A percentile compares a stretch with the other conserved stretches of the same genome.
These are phyloP conservation scores for Aureobasidium sp. DNA, from an alignment of 2,329 filamentous ascomycete species.

Conservation along the genomic window DNA sequence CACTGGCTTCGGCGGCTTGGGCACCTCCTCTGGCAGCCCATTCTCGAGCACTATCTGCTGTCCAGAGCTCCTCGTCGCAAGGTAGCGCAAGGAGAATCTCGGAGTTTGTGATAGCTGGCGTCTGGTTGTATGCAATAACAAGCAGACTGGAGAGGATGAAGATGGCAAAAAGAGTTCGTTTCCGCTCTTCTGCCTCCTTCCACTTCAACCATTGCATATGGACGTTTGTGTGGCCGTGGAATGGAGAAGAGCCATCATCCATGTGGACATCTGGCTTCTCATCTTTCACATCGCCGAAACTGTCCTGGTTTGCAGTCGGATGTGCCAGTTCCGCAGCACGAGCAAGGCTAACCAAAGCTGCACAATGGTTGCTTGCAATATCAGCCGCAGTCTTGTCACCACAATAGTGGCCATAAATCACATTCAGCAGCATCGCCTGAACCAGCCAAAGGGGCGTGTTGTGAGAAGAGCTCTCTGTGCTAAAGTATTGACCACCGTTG, in stretches of 20 bases:
- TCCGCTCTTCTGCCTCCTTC: slow-evolving; percentile 83
- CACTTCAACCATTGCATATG: slow-evolving; percentile 73
- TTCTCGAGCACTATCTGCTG: slow-evolving; percentile 69
- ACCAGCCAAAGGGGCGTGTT: slow-evolving; percentile 88
- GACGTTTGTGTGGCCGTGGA: slow-evolving; percentile 4
- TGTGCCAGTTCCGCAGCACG: slow-evolving; percentile 72
- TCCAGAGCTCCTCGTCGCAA: slow-evolving; percentile 86
- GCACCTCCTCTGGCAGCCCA: slow-evolving; percentile 73
- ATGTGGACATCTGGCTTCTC: slow-evolving; percentile 44
- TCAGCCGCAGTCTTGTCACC: slow-evolving; percentile 85
- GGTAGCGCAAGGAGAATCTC: slow-evolving; percentile 84
- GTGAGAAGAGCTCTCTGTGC: slow-evolving; percentile 33
- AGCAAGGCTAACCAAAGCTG: slow-evolving; percentile 81
- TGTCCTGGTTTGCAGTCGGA: slow-evolving; percentile 32
- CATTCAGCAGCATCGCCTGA: slow-evolving; percentile 92
- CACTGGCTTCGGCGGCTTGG: slow-evolving; percentile 58
- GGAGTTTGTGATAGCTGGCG: slow-evolving; percentile 84
- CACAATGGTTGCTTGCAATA: slow-evolving; percentile 86
- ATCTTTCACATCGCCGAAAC: slow-evolving; percentile 9
- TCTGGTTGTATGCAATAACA: slow-evolving; percentile 87
- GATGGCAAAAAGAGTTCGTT: slow-evolving; percentile 83
- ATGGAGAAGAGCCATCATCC: slow-evolving; percentile 35
- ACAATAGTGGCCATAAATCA: slow-evolving; percentile 91
- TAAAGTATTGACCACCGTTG: slow-evolving; percentile 32
- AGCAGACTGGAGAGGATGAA: slow-evolving; percentile 87